phyloP scores from a whole-genome alignment of 139 green algal genomes.

The Desmodesmus armatus region DNA sequence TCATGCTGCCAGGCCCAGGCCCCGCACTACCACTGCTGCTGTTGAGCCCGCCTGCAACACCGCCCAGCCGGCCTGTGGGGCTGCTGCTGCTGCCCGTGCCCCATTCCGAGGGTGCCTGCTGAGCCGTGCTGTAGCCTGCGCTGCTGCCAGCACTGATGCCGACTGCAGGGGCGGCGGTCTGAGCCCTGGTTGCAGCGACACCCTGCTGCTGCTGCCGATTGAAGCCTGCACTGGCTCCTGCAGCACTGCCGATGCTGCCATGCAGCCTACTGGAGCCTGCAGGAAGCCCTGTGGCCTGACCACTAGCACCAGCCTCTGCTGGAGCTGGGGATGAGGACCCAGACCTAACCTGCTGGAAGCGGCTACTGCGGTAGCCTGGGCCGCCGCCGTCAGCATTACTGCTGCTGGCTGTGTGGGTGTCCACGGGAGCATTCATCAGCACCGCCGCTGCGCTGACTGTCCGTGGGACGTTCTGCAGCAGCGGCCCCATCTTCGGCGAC shows the following conservation, averaged over 20 bases:
- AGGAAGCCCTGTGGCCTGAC: no score
- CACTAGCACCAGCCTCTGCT: no score
- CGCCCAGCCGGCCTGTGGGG: not conserved
- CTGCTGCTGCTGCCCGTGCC: not conserved
- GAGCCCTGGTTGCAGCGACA: conserved; percentile 12
- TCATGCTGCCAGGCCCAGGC: not conserved
- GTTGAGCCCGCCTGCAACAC: not conserved
- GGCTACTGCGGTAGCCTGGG: no score
- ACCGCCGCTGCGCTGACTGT: conserved; percentile 2
- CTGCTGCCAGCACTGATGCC: not conserved
- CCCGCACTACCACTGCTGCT: not conserved
- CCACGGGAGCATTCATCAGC: not conserved
- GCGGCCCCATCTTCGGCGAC: no score
- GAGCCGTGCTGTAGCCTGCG: no score
- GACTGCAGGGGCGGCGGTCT: conserved; percentile 27
- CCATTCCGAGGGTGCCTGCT: no score
- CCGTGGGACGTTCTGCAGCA: no score
- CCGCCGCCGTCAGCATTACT: not conserved
- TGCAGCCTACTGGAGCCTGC: no score
- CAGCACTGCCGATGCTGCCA: conserved; percentile 6
- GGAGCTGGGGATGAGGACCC: no score
- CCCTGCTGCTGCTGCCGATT: not conserved
- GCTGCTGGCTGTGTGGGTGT: conserved; percentile 2
- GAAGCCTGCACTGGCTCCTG: conserved; percentile 16
- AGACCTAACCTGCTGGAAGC: no score